Conservation (phyloP, 176 grass and related monocot genomes). For the Puccinellia tenuiflora region DNA sequence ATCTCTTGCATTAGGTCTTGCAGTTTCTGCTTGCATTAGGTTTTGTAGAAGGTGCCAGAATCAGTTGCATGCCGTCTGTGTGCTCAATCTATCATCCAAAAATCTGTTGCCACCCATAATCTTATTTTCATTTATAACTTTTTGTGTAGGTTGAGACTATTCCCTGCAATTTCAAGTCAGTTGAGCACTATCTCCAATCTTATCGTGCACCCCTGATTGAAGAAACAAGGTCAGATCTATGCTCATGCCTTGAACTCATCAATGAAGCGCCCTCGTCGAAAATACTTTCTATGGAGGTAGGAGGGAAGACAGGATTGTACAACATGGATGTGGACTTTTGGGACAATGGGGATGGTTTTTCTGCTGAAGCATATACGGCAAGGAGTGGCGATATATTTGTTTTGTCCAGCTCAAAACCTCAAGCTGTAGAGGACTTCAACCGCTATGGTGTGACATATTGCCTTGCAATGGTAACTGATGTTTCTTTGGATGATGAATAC, state of each 20-base stretch:
- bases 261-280: conserved; percentile 39
- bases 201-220: conserved; percentile 55
- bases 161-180: conserved; percentile 39
- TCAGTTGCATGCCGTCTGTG: not conserved
- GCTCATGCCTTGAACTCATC: conserved; percentile 50
- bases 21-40: not conserved
- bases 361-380: conserved; percentile 36
- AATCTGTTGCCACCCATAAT: not conserved
- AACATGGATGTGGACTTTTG: conserved; percentile 50
- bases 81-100: not conserved
- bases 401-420: conserved; percentile 47
- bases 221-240: conserved; percentile 59
- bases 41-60: not conserved
- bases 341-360: conserved; percentile 31
- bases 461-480: conserved; percentile 52
- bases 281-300: conserved; percentile 48
- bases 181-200: conserved; percentile 38
- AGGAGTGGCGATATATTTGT: conserved; percentile 67
- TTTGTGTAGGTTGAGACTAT: conserved; percentile 49
- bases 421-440: conserved; percentile 25
- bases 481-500: conserved; percentile 41
- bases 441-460: conserved; percentile 45
- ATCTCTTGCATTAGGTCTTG: no score
- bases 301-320: conserved; percentile 18
- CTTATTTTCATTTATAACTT: not conserved